phyloP scores from a whole-genome alignment of 2,329 filamentous ascomycete species.

The Aureobasidium vineae region DNA sequence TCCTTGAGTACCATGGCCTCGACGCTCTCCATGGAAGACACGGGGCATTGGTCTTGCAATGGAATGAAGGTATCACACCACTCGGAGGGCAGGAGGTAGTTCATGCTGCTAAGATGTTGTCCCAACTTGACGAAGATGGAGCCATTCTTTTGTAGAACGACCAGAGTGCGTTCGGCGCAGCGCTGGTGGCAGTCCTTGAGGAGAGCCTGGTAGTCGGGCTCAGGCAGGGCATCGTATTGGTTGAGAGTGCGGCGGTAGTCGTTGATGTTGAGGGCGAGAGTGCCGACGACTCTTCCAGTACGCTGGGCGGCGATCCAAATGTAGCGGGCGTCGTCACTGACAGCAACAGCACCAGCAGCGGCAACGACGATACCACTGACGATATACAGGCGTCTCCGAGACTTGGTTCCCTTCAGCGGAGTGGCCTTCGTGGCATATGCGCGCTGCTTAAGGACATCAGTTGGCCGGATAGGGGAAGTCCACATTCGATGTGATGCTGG shows the following conservation, averaged over 20 bases:
- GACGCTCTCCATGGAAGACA: constrained; percentile 85
- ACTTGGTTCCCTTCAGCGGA: constrained; percentile 34
- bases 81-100: constrained; percentile 84
- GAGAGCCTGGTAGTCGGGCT: constrained; percentile 61
- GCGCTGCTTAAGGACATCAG: constrained; percentile 14
- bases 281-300: constrained; percentile 71
- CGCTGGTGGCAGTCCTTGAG: constrained; percentile 85
- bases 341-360: constrained; percentile 47
- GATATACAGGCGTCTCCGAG: constrained; percentile 30
- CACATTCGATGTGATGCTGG: not conserved
- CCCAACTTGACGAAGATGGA: constrained; percentile 98
- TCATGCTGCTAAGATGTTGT: constrained; percentile 94
- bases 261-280: constrained; percentile 79
- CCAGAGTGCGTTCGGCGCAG: constrained; percentile 83
- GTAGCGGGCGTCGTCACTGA: constrained; percentile 69
- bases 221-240: constrained; percentile 61
- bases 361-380: constrained; percentile 33
- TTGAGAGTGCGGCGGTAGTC: constrained; percentile 86
- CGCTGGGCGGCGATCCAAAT: constrained; percentile 72
- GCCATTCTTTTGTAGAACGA: constrained; percentile 89
- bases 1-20: constrained; percentile 82
- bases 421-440: constrained; percentile 26
- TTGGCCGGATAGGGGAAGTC: constrained; percentile 6
- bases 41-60: constrained; percentile 90
- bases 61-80: constrained; percentile 97